A percentile compares a stretch with the other conserved stretches of the same genome.
Conservation (phyloP, 805 yeast genomes). For the Wickerhamiella azyma region DNA sequence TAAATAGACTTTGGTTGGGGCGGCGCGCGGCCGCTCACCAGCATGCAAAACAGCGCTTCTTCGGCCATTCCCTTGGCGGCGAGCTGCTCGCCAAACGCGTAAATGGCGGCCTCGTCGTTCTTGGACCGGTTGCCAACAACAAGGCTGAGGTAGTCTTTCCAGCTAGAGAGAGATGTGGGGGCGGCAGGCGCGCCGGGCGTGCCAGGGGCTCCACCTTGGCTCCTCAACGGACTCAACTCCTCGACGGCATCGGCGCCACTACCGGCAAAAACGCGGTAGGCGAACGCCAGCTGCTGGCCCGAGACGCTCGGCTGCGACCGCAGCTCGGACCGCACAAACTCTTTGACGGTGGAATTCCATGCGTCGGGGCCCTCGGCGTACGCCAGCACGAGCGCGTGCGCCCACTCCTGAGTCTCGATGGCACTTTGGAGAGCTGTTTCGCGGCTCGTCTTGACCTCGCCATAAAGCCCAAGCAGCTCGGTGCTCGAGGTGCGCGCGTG, state of each 20-base stretch:
- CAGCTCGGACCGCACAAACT: constrained; percentile 38
- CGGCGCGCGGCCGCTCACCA: constrained; percentile 20
- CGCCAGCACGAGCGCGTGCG: constrained; percentile 61
- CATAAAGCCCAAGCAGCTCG: constrained; percentile 23
- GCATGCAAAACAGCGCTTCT: constrained; percentile 29
- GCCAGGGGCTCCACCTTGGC: neutral
- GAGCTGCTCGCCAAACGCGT: constrained; percentile 28
- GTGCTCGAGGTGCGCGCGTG: constrained; percentile 8
- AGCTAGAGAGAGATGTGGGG: constrained; percentile 15
- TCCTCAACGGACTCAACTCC: constrained; percentile 30
- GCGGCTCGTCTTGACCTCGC: constrained; percentile 38
- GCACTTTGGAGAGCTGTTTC: constrained; percentile 53
- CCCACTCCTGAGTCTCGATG: constrained; percentile 54
- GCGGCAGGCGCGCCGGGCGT: neutral
- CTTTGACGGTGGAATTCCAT: constrained; percentile 45
- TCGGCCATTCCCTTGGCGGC: constrained; percentile 26
- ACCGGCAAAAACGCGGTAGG: constrained; percentile 55
- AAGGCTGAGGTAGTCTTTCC: constrained; percentile 24
- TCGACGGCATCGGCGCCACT: constrained; percentile 40
- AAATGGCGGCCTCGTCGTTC: constrained; percentile 21
- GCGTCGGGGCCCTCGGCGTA: constrained; percentile 48
- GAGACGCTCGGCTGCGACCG: constrained; percentile 27
- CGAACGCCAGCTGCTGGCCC: constrained; percentile 34
- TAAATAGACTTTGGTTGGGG: neutral
- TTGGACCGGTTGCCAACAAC: constrained; percentile 22